Evolutionary conservation across 257 asterid species (phyloP).

Genomic region (Penstemon eatonii): DNA sequence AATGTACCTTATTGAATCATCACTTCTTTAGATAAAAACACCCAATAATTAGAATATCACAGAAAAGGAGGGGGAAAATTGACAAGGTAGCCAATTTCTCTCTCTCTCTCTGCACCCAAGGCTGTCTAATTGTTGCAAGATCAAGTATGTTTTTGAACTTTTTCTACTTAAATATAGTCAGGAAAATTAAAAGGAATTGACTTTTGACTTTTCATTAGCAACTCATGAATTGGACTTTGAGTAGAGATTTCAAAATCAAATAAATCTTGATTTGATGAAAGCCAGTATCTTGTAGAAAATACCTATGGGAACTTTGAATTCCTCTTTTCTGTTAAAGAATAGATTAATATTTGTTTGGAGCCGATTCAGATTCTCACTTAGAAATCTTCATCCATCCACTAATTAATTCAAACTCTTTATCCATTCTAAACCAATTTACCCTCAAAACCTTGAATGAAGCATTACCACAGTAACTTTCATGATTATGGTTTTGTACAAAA

Average conservation of each 20-base stretch:
- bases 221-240: not conserved
- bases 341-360: not conserved
- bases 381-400: not conserved
- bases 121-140: not conserved
- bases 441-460: not conserved
- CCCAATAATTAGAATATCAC: not conserved
- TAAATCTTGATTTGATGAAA: not conserved
- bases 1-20: not conserved
- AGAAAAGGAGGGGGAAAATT: not conserved
- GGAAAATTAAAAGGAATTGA: not conserved
- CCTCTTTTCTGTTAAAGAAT: not conserved
- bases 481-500: too few species aligned
- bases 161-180: not conserved
- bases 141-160: not conserved
- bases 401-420: constrained; percentile 10
- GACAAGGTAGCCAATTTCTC: not conserved
- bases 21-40: not conserved
- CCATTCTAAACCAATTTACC: not conserved
- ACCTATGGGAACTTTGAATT: not conserved
- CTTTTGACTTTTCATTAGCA: constrained; percentile 9
- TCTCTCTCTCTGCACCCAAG: not conserved
- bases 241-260: not conserved
- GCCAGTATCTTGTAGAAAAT: not conserved
- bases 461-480: not conserved
- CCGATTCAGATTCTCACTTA: not conserved